phyloP scores from a whole-genome alignment of 495 filamentous ascomycete genomes.

The Rhizodiscina lignyota region DNA sequence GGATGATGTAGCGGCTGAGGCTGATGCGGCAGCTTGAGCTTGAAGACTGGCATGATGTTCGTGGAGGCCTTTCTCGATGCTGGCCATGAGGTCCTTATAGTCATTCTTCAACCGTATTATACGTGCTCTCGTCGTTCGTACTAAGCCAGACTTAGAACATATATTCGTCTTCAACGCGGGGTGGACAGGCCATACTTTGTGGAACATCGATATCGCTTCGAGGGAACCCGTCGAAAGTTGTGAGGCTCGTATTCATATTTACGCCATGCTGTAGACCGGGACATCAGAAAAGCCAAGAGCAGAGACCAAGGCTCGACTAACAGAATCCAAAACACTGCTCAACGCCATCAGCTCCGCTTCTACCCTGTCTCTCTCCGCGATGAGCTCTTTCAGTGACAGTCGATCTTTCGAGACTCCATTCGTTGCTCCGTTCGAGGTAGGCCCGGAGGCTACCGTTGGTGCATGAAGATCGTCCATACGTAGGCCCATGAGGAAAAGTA shows the following conservation, averaged over 20 bases:
- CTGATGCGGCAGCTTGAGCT: conserved; percentile 9
- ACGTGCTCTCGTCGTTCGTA: conserved; percentile 75
- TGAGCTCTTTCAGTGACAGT: conserved; percentile 33
- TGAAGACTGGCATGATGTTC: conserved; percentile 47
- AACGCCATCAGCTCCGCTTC: conserved; percentile 77
- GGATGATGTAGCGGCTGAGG: conserved; percentile 2
- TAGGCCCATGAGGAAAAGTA: conserved; percentile 12
- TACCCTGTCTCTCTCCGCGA: conserved; percentile 58
- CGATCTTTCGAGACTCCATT: conserved; percentile 16
- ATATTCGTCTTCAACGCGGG: background rate
- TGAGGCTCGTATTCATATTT: conserved; percentile 77
- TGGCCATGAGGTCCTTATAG: conserved; percentile 72
- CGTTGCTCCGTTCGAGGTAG: conserved; percentile 15
- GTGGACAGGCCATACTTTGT: conserved; percentile 45
- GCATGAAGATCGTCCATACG: conserved; percentile 22
- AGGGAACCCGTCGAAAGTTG: conserved; percentile 85
- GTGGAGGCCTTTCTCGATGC: conserved; percentile 70
- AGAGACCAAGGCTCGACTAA: conserved; percentile 24
- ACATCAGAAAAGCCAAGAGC: conserved; percentile 1
- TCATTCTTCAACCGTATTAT: conserved; percentile 87
- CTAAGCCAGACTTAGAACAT: conserved; percentile 23
- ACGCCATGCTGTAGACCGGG: conserved; percentile 55
- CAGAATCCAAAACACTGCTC: conserved; percentile 72
- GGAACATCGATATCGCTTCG: conserved; percentile 88
- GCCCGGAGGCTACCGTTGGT: conserved; percentile 24